Conservation (phyloP, 2,329 filamentous ascomycete genomes). For the Ophiostoma piceae region DNA sequence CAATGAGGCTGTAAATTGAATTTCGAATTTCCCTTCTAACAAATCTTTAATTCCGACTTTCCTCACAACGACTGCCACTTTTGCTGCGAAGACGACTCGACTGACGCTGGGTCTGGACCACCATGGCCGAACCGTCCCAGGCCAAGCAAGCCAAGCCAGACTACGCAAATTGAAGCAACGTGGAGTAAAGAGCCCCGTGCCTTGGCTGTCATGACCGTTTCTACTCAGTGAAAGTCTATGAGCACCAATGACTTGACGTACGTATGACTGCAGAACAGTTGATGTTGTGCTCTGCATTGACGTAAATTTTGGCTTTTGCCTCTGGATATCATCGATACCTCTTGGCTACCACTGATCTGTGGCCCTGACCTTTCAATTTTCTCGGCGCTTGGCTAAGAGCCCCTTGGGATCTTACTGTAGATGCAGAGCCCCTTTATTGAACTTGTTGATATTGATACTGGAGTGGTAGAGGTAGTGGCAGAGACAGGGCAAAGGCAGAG, state of each 20-base stretch:
- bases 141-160: slow-evolving; percentile 14
- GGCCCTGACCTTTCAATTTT: slow-evolving; percentile 6
- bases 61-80: neutral
- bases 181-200: slow-evolving; percentile 13
- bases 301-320: neutral
- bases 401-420: neutral
- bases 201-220: slow-evolving; percentile 11
- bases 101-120: neutral
- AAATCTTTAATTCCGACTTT: neutral
- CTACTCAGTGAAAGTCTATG: neutral
- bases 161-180: slow-evolving; percentile 16
- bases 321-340: neutral
- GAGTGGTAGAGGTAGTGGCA: neutral
- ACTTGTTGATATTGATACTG: slow-evolving; percentile 1
- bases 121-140: neutral
- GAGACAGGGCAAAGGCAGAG: neutral
- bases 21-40: too few species aligned
- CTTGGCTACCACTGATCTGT: slow-evolving; percentile 10
- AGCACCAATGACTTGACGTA: too few species aligned
- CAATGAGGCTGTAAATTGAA: neutral
- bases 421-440: slow-evolving; percentile 5
- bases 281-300: neutral
- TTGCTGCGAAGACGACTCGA: neutral
- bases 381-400: slow-evolving; percentile 11
- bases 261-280: neutral